These are phyloP conservation scores for Penicillium sp. DNA, from an alignment of 2,329 filamentous ascomycete genomes.

Conservation along the genomic window DNA sequence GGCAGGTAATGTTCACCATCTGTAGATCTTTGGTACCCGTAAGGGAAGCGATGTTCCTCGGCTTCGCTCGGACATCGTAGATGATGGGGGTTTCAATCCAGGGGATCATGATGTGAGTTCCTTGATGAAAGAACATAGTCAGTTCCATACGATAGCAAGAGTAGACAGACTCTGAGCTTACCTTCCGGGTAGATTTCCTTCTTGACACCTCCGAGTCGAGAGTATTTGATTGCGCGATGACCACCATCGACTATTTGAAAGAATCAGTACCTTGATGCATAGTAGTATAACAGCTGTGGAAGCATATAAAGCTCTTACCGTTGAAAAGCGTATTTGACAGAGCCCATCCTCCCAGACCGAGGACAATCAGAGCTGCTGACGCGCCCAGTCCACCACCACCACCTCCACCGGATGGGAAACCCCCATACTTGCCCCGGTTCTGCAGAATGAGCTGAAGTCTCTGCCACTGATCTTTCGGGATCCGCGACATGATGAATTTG, in stretches of 20 bases:
- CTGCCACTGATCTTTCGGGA: slow-evolving; percentile 70
- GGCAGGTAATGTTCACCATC: slow-evolving; percentile 99
- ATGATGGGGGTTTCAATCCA: slow-evolving; percentile 98
- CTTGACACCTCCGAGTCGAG: slow-evolving; percentile 86
- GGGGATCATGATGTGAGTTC: slow-evolving; percentile 90
- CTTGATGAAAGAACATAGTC: slow-evolving; percentile 48
- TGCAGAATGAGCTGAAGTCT: slow-evolving; percentile 67
- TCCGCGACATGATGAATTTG: slow-evolving; percentile 50
- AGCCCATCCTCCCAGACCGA: slow-evolving; percentile 50
- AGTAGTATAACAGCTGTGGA: background rate
- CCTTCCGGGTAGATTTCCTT: slow-evolving; percentile 97
- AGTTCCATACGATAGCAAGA: background rate
- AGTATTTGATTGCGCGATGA: slow-evolving; percentile 98
- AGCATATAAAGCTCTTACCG: slow-evolving; percentile 51
- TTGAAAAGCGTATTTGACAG: slow-evolving; percentile 69
- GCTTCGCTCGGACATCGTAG: slow-evolving; percentile 98
- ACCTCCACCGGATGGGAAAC: slow-evolving; percentile 56
- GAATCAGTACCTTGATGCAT: slow-evolving; percentile 22
- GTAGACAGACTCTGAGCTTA: slow-evolving; percentile 41
- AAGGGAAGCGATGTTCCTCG: slow-evolving; percentile 92
- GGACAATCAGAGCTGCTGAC: slow-evolving; percentile 58
- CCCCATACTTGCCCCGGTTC: slow-evolving; percentile 52
- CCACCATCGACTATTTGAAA: slow-evolving; percentile 82
- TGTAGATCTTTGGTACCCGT: slow-evolving; percentile 99
- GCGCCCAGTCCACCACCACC: slow-evolving; percentile 60